These are phyloP conservation scores for Xanthoconium purpureum DNA, from an alignment of 768 basidiomycete genomes.

Conservation along the genomic window DNA sequence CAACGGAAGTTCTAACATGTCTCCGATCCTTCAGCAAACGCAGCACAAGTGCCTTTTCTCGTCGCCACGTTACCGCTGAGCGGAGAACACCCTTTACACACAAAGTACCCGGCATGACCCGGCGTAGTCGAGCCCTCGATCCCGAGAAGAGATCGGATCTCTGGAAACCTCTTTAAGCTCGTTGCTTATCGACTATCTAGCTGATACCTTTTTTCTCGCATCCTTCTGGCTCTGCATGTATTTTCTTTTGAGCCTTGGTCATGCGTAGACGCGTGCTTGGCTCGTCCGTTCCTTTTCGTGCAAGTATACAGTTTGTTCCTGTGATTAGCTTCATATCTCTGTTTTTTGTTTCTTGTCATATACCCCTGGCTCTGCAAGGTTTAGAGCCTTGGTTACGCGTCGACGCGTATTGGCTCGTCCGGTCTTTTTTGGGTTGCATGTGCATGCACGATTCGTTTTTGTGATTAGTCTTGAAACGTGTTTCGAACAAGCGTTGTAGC, in stretches of 20 bases:
- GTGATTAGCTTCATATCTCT: neutral
- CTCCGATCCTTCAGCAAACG: conserved; percentile 1
- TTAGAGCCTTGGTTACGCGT: conserved; percentile 1
- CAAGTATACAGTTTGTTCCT: conserved; percentile 9
- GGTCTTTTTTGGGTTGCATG: conserved; percentile 2
- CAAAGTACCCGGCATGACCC: conserved; percentile 3
- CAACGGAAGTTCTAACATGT: neutral
- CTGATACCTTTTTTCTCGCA: neutral
- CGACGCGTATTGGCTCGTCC: conserved; percentile 5
- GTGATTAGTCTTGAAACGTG: neutral
- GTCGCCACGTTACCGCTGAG: conserved; percentile 2
- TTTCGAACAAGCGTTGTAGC: neutral
- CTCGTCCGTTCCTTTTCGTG: conserved; percentile 6
- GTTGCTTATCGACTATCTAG: neutral
- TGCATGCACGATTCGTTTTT: conserved; percentile 8
- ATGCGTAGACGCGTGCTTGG: conserved; percentile 10
- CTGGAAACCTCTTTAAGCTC: conserved; percentile 14
- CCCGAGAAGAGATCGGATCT: conserved; percentile 5
- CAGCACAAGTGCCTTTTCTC: neutral
- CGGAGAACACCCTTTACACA: conserved; percentile 6
- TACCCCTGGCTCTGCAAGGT: neutral
- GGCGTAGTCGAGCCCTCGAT: conserved; percentile 10
- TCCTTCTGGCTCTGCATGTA: neutral
- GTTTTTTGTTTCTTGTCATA: neutral
- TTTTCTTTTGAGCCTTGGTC: neutral